phyloP scores from a whole-genome alignment of 305 asterid genomes.

The Fraxinus greggii region DNA sequence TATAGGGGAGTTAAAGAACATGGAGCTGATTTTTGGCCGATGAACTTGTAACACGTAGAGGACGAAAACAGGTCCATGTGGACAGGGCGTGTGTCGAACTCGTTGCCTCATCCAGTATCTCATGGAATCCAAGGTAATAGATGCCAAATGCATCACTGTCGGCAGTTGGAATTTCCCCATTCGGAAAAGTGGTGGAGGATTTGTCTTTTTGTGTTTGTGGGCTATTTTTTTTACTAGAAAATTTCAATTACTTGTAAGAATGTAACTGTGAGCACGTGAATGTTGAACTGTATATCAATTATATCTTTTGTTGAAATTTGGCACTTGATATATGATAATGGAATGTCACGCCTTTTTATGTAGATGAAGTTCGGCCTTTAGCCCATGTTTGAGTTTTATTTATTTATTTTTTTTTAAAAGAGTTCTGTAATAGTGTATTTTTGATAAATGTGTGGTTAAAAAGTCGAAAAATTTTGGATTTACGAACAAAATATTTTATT shows the following conservation, averaged over 20 bases:
- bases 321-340: background rate
- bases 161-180: background rate
- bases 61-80: conserved; percentile 25
- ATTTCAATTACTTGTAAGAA: background rate
- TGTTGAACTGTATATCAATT: background rate
- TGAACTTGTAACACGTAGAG: conserved; percentile 39
- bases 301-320: background rate
- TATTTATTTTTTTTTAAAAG: too few species aligned
- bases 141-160: conserved; percentile 13
- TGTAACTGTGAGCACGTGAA: background rate
- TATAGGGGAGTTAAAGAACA: conserved; percentile 28
- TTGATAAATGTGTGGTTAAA: too few species aligned
- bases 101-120: conserved; percentile 30
- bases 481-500: too few species aligned
- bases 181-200: background rate
- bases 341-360: background rate
- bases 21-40: conserved; percentile 28
- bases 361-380: too few species aligned
- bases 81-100: conserved; percentile 69
- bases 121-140: background rate
- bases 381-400: too few species aligned
- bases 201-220: background rate
- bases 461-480: too few species aligned
- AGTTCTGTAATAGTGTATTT: too few species aligned
- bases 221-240: background rate